Evolutionary conservation across 306 rosid species (phyloP).

Genomic region (Lotus japonicus): DNA sequence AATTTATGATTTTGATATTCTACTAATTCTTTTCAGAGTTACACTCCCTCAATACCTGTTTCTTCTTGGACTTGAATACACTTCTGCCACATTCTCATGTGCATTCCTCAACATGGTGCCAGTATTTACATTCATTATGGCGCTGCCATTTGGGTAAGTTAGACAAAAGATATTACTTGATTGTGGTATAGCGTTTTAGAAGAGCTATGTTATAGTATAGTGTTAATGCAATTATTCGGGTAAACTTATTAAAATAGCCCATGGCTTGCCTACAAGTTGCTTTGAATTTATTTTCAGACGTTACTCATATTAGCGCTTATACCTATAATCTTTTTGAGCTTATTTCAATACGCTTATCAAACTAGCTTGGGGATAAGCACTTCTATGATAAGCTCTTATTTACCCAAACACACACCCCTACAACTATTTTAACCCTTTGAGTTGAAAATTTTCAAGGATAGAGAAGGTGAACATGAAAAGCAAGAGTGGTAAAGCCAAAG

Average conservation of each 20-base stretch:
- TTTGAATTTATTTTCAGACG: no score
- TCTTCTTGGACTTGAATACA: slow-evolving; percentile 71
- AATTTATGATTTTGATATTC: background rate
- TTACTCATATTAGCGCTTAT: no score
- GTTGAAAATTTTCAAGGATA: slow-evolving; percentile 36
- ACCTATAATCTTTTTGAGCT: no score
- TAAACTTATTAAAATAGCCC: no score
- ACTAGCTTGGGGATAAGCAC: no score
- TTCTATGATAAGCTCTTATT: no score
- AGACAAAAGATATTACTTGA: background rate
- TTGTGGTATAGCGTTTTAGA: no score
- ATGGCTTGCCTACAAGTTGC: no score
- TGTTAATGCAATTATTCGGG: no score
- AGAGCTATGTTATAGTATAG: no score
- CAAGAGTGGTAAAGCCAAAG: slow-evolving; percentile 63
- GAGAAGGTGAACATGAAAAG: slow-evolving; percentile 62
- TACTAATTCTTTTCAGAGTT: slow-evolving; percentile 41
- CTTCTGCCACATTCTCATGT: slow-evolving; percentile 74
- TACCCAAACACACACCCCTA: no score
- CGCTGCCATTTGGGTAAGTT: slow-evolving; percentile 73
- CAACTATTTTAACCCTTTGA: background rate
- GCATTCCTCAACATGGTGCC: slow-evolving; percentile 90
- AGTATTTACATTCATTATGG: slow-evolving; percentile 65
- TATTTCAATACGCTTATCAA: no score
- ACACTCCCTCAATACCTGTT: slow-evolving; percentile 58